phyloP scores from a whole-genome alignment of 2,329 filamentous ascomycete species.

The Venturiaceae sp. region DNA sequence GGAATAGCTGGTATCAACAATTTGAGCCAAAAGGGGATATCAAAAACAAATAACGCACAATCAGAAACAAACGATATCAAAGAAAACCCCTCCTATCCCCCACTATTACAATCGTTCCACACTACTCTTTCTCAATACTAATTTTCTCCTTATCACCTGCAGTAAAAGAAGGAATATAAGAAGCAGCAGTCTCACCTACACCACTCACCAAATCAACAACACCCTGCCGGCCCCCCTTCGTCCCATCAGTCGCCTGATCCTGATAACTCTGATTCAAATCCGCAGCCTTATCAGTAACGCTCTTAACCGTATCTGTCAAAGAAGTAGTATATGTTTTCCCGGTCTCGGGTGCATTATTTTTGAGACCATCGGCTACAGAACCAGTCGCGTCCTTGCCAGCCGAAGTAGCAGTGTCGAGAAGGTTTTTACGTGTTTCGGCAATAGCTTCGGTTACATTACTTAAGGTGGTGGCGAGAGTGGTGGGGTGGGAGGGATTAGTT shows the following conservation, averaged over 20 bases:
- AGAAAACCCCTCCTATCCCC: no score
- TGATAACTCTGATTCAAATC: background rate
- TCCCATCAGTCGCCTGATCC: background rate
- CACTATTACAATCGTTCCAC: no score
- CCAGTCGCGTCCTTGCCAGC: background rate
- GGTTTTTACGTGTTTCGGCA: background rate
- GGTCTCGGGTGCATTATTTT: background rate
- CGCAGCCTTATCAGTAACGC: background rate
- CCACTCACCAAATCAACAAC: background rate
- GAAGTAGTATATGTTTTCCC: background rate
- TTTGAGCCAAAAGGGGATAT: no score
- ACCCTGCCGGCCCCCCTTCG: background rate
- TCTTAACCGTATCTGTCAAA: background rate
- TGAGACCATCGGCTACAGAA: background rate
- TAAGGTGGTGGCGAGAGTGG: background rate
- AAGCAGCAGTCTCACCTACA: background rate
- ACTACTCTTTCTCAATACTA: background rate
- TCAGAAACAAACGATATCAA: no score
- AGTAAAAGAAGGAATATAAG: background rate
- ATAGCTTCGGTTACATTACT: background rate
- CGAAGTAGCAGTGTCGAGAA: background rate
- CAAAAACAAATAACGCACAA: no score
- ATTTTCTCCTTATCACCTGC: background rate
- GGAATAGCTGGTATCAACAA: no score
- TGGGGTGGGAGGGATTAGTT: background rate